Evolutionary conservation across 2,329 filamentous ascomycete species (phyloP).

Genomic region (Orbilia oligospora): DNA sequence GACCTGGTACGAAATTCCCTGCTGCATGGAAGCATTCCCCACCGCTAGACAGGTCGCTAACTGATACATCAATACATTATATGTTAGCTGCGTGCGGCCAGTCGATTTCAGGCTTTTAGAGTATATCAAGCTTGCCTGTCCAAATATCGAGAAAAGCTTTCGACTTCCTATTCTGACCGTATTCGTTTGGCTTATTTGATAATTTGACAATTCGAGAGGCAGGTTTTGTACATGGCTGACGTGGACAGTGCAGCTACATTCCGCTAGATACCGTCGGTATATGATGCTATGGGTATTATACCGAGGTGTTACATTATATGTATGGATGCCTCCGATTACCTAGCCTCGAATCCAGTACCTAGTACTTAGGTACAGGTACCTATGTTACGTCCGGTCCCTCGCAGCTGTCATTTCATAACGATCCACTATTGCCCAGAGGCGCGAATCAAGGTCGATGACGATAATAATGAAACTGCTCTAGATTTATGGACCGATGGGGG

Average conservation of each 20-base stretch:
- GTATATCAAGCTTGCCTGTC: background rate
- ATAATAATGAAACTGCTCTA: constrained; percentile 4
- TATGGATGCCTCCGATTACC: background rate
- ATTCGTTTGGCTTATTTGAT: constrained; percentile 10
- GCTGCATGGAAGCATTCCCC: constrained; percentile 27
- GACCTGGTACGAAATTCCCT: constrained; percentile 23
- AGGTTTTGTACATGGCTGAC: constrained; percentile 6
- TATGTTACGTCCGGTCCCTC: constrained; percentile 10
- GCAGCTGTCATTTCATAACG: constrained; percentile 34
- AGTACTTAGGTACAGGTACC: background rate
- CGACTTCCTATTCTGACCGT: constrained; percentile 30
- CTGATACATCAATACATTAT: constrained; percentile 29
- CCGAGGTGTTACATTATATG: background rate
- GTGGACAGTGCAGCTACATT: constrained; percentile 6
- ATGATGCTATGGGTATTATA: background rate
- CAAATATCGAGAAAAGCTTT: constrained; percentile 10
- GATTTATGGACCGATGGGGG: constrained; percentile 7
- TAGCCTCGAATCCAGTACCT: background rate
- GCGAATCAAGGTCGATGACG: constrained; percentile 8
- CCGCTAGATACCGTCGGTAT: constrained; percentile 2
- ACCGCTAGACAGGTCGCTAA: constrained; percentile 32
- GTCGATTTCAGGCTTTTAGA: constrained; percentile 14
- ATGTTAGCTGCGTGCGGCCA: background rate
- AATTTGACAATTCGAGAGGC: background rate
- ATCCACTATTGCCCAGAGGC: constrained; percentile 1